These are phyloP conservation scores for Lepiota brunneoincarnata DNA, from an alignment of 768 basidiomycete genomes.

Conservation along the genomic window DNA sequence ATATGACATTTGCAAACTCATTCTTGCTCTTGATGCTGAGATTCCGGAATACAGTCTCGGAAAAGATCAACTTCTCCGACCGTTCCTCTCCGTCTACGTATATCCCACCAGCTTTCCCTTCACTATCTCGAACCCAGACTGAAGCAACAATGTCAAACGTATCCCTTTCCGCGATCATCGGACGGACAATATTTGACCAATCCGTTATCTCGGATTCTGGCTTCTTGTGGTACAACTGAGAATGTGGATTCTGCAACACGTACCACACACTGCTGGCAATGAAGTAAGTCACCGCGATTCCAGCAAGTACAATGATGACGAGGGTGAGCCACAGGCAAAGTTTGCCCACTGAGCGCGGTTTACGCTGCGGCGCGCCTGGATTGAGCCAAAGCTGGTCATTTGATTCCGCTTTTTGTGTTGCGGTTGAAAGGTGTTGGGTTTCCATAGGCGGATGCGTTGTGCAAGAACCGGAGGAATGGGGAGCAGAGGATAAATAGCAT, in stretches of 20 bases:
- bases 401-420: no score
- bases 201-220: constrained; percentile 1
- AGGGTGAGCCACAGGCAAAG: not conserved
- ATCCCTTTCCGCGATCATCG: constrained; percentile 14
- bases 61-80: constrained; percentile 20
- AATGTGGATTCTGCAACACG: constrained; percentile 1
- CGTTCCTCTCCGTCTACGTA: constrained; percentile 1
- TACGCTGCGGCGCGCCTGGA: constrained; percentile 7
- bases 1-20: constrained; percentile 21
- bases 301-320: not conserved
- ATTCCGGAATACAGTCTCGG: constrained; percentile 26
- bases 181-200: constrained; percentile 15
- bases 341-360: constrained; percentile 7
- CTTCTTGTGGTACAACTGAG: not conserved
- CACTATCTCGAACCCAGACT: constrained; percentile 16
- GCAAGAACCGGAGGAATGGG: no score
- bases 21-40: constrained; percentile 25
- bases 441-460: no score
- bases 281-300: not conserved
- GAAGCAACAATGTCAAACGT: constrained; percentile 19
- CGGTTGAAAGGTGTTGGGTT: no score
- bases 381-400: constrained; percentile 3
- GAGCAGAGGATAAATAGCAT: no score
- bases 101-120: not conserved
- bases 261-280: not conserved